Percentiles rank a stretch among this genome's conserved stretches.
Evolutionary conservation across 768 basidiomycete species (phyloP).

Genomic region (Clitopilus passeckerianus): DNA sequence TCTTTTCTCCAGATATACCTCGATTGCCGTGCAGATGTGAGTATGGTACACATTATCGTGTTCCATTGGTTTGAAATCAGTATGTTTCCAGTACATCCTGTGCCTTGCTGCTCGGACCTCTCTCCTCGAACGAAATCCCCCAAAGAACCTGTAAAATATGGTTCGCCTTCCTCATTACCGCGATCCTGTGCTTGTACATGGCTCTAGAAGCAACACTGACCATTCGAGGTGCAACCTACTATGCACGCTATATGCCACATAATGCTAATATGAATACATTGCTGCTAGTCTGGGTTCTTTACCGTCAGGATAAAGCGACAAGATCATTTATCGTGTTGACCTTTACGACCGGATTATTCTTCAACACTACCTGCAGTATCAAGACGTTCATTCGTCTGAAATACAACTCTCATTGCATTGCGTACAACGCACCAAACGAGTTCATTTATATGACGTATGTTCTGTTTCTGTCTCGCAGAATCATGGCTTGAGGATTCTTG

Average conservation of each 20-base stretch:
- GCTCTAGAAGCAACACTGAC: constrained; percentile 9
- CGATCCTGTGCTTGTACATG: constrained; percentile 2
- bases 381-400: not conserved
- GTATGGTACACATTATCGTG: not conserved
- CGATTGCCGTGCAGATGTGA: constrained; percentile 4
- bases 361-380: not conserved
- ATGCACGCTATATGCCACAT: too few relatives aligned
- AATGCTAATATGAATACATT: not conserved
- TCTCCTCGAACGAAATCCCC: not conserved
- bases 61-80: not conserved
- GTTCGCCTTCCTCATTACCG: constrained; percentile 3
- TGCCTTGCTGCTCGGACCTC: not conserved
- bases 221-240: constrained; percentile 1
- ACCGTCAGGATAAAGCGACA: constrained; percentile 4
- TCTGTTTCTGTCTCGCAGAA: not conserved
- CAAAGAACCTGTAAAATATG: constrained; percentile 3
- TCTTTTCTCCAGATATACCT: constrained; percentile 8
- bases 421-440: constrained; percentile 2
- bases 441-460: constrained; percentile 6
- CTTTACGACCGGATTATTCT: not conserved
- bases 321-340: not conserved
- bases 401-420: constrained; percentile 2
- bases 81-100: not conserved
- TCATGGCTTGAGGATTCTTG: not conserved
- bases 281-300: constrained; percentile 8